Evolutionary conservation across 352 stramenopile genomes (phyloP).

Genomic region (Globisporangium okanoganense): DNA sequence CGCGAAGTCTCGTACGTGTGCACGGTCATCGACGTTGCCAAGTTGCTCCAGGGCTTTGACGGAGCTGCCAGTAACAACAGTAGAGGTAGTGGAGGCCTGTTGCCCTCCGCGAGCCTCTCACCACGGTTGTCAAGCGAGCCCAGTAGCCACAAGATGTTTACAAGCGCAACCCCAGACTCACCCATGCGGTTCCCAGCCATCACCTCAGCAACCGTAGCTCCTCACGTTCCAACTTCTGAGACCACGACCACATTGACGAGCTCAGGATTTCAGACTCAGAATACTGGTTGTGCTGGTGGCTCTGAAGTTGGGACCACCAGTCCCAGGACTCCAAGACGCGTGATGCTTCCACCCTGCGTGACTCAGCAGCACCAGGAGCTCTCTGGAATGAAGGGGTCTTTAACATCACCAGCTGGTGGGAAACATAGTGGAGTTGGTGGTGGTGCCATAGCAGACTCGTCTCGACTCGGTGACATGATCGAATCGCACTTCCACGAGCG

Average conservation of each 20-base stretch:
- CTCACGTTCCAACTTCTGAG: background rate
- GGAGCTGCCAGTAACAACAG: background rate
- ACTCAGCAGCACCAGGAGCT: slow-evolving; percentile 4
- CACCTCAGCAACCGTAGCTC: slow-evolving; percentile 11
- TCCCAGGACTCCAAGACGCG: slow-evolving; percentile 6
- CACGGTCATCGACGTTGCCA: slow-evolving; percentile 41
- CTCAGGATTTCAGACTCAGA: background rate
- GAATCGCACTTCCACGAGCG: slow-evolving; percentile 40
- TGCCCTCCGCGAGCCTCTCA: background rate
- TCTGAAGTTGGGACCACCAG: background rate
- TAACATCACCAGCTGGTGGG: background rate
- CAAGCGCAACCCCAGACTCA: background rate
- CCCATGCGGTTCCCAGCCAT: slow-evolving; percentile 32
- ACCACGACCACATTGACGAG: background rate
- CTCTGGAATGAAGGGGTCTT: background rate
- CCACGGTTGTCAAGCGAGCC: background rate
- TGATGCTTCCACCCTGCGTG: slow-evolving; percentile 23
- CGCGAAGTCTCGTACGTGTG: slow-evolving; percentile 58
- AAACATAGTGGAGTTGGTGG: background rate
- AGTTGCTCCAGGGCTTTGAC: slow-evolving; percentile 22
- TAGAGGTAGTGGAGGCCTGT: background rate
- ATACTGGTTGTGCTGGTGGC: background rate
- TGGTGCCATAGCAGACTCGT: background rate
- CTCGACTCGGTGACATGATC: slow-evolving; percentile 37
- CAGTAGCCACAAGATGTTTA: slow-evolving; percentile 12